These are phyloP conservation scores for Termitomyces sp. DNA, from an alignment of 768 basidiomycete genomes.

Conservation along the genomic window DNA sequence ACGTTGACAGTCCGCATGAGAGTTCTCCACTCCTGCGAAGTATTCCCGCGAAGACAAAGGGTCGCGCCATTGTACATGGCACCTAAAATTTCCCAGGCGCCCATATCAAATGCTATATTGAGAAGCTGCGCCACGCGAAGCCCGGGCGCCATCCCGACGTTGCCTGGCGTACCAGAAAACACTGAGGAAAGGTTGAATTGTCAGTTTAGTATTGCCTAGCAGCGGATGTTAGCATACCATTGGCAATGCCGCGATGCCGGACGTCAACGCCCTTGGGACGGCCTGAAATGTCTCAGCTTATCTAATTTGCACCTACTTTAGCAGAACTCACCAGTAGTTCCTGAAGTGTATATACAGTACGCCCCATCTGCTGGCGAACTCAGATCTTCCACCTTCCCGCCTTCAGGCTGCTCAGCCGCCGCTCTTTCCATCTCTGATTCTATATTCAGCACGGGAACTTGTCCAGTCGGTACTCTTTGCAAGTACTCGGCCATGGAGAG, in stretches of 20 bases:
- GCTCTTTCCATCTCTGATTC: constrained; percentile 26
- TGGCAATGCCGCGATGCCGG: constrained; percentile 49
- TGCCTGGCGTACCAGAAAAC: too few relatives aligned
- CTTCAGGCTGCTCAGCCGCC: constrained; percentile 21
- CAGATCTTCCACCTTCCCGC: constrained; percentile 32
- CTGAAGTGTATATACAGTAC: constrained; percentile 61
- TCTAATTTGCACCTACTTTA: not conserved
- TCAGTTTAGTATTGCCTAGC: too few relatives aligned
- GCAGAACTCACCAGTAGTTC: constrained; percentile 24
- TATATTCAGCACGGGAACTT: constrained; percentile 21
- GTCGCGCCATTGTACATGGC: too few relatives aligned
- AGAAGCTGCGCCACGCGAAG: too few relatives aligned
- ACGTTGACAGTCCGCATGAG: too few relatives aligned
- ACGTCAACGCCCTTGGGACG: constrained; percentile 58
- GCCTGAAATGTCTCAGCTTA: constrained; percentile 37
- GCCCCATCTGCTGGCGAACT: constrained; percentile 36
- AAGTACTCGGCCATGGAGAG: constrained; percentile 38
- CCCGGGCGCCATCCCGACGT: too few relatives aligned
- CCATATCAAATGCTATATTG: too few relatives aligned
- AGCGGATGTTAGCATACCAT: constrained; percentile 16
- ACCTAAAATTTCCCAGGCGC: too few relatives aligned
- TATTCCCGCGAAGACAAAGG: too few relatives aligned
- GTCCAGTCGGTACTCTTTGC: constrained; percentile 24
- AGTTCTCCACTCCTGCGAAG: too few relatives aligned
- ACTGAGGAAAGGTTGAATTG: too few relatives aligned